These are phyloP conservation scores for Alisma plantagoaquatica DNA, from an alignment of 106 monocot genomes.

Conservation along the genomic window DNA sequence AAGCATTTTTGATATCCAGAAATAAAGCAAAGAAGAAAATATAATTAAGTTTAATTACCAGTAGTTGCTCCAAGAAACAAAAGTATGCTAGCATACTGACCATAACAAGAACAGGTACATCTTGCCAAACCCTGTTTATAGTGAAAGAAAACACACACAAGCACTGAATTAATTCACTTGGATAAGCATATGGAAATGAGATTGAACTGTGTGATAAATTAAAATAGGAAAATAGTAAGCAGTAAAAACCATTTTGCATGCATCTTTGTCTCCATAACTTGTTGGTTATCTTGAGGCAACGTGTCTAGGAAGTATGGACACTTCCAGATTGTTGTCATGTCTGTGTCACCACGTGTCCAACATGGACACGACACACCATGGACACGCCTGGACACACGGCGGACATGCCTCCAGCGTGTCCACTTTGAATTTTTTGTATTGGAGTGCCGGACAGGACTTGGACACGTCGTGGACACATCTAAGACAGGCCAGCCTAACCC, in stretches of 20 bases:
- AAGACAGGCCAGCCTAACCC: no score
- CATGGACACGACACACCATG: no score
- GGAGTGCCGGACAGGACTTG: no score
- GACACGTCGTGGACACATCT: no score
- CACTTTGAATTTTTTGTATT: no score
- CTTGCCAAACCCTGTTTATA: constrained; percentile 71
- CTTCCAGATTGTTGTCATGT: no score
- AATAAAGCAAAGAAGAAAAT: neutral
- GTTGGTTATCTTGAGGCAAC: no score
- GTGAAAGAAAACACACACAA: neutral
- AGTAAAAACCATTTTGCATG: neutral
- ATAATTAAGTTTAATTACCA: constrained; percentile 35
- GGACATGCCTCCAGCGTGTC: no score
- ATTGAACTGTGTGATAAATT: neutral
- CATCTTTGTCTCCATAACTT: neutral
- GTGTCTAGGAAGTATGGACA: no score
- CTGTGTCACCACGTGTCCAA: no score
- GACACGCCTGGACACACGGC: no score
- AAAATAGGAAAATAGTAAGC: neutral
- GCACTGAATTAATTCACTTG: neutral
- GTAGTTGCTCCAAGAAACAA: constrained; percentile 97
- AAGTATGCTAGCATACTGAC: constrained; percentile 99
- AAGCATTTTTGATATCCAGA: no score
- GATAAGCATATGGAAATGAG: neutral
- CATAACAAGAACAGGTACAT: constrained; percentile 86